These are phyloP conservation scores for Venturia pyrina DNA, from an alignment of 2,329 filamentous ascomycete genomes.

Conservation along the genomic window DNA sequence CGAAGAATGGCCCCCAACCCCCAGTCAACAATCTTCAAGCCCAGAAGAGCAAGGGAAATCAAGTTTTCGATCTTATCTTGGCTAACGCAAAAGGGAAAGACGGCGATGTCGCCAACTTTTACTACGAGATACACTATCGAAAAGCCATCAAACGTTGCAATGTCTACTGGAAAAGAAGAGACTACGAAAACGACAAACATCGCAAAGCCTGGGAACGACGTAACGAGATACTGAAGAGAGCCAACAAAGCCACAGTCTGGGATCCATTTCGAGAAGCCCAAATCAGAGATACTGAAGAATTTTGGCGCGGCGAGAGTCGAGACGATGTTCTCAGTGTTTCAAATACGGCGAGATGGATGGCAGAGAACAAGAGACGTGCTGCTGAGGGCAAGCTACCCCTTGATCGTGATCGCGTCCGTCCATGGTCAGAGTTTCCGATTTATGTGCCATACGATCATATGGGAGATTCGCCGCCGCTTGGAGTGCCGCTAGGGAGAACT, in stretches of 20 bases:
- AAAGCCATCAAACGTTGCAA: neutral
- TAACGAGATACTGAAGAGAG: neutral
- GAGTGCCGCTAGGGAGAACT: neutral
- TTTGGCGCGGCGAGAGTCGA: neutral
- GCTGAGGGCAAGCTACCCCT: neutral
- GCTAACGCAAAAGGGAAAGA: neutral
- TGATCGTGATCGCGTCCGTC: neutral
- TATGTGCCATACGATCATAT: neutral
- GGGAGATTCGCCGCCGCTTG: neutral
- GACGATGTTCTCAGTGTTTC: neutral
- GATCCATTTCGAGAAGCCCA: neutral
- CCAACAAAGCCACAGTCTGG: neutral
- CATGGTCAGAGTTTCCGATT: neutral
- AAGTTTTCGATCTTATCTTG: neutral
- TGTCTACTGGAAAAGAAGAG: neutral
- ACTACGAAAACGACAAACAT: neutral
- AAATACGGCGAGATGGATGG: neutral
- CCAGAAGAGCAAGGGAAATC: neutral
- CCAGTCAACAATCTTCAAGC: neutral
- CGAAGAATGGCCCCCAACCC: neutral
- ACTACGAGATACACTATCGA: neutral
- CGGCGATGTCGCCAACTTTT: neutral
- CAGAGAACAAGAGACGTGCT: neutral
- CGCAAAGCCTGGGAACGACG: neutral
- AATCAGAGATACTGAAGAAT: neutral